phyloP scores from a whole-genome alignment of 306 rosid genomes.

The Astragalus glycyphyllos region DNA sequence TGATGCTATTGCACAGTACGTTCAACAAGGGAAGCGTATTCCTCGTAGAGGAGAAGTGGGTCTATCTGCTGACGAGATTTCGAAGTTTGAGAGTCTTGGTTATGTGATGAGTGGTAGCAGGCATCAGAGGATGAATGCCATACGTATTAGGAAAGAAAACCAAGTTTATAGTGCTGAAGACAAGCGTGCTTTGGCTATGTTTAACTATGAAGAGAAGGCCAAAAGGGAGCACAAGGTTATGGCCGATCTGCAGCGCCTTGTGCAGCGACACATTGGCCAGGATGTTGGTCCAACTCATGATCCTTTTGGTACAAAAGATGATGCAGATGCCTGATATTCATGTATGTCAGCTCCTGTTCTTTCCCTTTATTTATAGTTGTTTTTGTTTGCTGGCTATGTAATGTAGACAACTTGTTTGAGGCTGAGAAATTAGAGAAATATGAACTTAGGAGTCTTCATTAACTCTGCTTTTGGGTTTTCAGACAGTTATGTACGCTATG shows the following conservation, averaged over 20 bases:
- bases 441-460: not conserved
- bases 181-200: conserved; percentile 96
- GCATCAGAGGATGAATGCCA: conserved; percentile 99
- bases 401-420: conserved; percentile 12
- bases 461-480: conserved; percentile 2
- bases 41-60: conserved; percentile 99
- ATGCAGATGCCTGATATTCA: conserved; percentile 58
- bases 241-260: conserved; percentile 96
- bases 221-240: conserved; percentile 96
- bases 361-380: conserved; percentile 10
- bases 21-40: conserved; percentile 98
- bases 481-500: not conserved
- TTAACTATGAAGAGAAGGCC: conserved; percentile 91
- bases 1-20: conserved; percentile 94
- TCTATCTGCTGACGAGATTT: conserved; percentile 93
- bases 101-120: conserved; percentile 99
- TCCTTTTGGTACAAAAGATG: conserved; percentile 73
- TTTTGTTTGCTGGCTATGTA: conserved; percentile 23
- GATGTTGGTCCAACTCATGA: conserved; percentile 98
- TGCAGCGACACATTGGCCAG: conserved; percentile 94
- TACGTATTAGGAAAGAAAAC: conserved; percentile 97
- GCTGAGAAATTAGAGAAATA: not conserved
- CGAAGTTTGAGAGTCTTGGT: conserved; percentile 82
- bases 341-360: conserved; percentile 39
- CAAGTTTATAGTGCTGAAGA: conserved; percentile 99